Evolutionary conservation across 768 basidiomycete genomes (phyloP).

Genomic region (Tricholoma bakamatsutake): DNA sequence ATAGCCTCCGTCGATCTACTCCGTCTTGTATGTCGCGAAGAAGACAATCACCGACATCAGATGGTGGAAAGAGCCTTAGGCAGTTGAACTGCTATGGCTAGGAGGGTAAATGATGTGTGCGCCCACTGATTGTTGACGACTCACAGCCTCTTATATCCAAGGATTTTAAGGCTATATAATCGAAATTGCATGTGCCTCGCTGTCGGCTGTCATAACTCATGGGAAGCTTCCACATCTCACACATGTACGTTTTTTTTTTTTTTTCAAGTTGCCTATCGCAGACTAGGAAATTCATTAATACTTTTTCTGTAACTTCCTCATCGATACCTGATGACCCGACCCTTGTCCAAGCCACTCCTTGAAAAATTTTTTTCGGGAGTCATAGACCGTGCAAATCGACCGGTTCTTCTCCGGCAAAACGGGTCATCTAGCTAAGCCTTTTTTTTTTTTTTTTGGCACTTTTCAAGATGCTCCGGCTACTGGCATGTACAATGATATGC

Average conservation of each 20-base stretch:
- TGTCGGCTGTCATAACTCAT: slow-evolving; percentile 15
- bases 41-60: background rate
- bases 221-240: slow-evolving; percentile 17
- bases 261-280: slow-evolving; percentile 20
- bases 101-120: background rate
- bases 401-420: background rate
- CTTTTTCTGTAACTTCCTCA: slow-evolving; percentile 5
- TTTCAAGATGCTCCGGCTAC: background rate
- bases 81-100: background rate
- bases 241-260: slow-evolving; percentile 14
- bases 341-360: background rate
- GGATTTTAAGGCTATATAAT: background rate
- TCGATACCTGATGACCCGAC: slow-evolving; percentile 14
- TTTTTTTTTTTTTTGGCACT: background rate
- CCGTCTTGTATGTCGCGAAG: background rate
- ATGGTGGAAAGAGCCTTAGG: too few species aligned
- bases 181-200: slow-evolving; percentile 9
- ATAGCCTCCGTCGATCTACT: background rate
- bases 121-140: background rate
- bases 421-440: background rate
- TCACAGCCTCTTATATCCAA: slow-evolving; percentile 1
- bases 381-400: background rate
- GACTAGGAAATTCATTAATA: slow-evolving; percentile 12
- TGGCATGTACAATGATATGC: background rate
- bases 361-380: slow-evolving; percentile 5